Evolutionary conservation across 1,284 basidiomycete genomes (phyloP).

Genomic region (Calocybe gambosa): DNA sequence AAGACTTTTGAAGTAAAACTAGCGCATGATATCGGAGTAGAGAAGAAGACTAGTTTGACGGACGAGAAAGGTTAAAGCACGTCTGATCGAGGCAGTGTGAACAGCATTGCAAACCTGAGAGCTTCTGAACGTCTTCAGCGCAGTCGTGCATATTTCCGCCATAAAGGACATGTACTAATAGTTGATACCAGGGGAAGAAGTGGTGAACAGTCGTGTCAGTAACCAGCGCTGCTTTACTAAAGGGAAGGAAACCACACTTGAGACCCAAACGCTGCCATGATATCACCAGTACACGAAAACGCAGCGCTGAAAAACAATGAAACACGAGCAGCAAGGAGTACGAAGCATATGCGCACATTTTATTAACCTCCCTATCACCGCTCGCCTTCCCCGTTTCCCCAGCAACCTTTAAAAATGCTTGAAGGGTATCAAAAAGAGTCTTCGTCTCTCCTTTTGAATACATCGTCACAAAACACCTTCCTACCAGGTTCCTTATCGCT

Average conservation of each 20-base stretch:
- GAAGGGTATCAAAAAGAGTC: slow-evolving; percentile 85
- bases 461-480: slow-evolving; percentile 73
- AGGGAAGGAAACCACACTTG: slow-evolving; percentile 44
- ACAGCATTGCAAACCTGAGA: slow-evolving; percentile 48
- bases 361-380: slow-evolving; percentile 52
- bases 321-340: no score
- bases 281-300: slow-evolving; percentile 79
- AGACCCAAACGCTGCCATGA: slow-evolving; percentile 79
- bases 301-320: slow-evolving; percentile 47
- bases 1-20: slow-evolving; percentile 67
- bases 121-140: slow-evolving; percentile 63
- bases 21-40: slow-evolving; percentile 83
- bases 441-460: slow-evolving; percentile 81
- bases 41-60: slow-evolving; percentile 34
- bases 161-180: slow-evolving; percentile 94
- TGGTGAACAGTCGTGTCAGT: not conserved
- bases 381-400: slow-evolving; percentile 56
- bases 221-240: slow-evolving; percentile 18
- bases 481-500: slow-evolving; percentile 74
- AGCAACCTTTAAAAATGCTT: slow-evolving; percentile 69
- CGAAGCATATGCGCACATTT: slow-evolving; percentile 73
- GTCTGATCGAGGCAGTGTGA: slow-evolving; percentile 7
- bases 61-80: slow-evolving; percentile 33
- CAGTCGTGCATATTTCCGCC: slow-evolving; percentile 70
- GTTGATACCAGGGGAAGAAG: no score